Percentiles rank a stretch among this genome's conserved stretches.
Evolutionary conservation across 805 yeast species (phyloP).

Genomic region (Yarrowia keelungensis): DNA sequence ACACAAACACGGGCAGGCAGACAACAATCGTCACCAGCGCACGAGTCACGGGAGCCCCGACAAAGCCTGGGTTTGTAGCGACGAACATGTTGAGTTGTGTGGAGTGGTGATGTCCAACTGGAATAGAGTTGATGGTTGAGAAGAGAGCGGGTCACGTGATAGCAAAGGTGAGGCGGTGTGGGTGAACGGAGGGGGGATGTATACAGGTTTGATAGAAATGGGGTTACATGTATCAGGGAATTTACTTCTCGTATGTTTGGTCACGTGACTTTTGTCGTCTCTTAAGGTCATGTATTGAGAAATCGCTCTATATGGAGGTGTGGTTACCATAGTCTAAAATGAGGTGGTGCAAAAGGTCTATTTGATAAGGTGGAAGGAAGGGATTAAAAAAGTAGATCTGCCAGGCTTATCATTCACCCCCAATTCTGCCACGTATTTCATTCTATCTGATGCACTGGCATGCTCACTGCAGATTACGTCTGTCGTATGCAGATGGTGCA

Average conservation of each 20-base stretch:
- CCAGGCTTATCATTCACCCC: too few species aligned
- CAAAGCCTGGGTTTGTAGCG: constrained; percentile 52
- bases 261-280: too few species aligned
- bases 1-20: constrained; percentile 49
- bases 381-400: too few species aligned
- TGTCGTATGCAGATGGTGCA: neutral
- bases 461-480: neutral
- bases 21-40: constrained; percentile 44
- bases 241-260: too few species aligned
- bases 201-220: too few species aligned
- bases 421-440: constrained; percentile 2
- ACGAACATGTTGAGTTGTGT: constrained; percentile 48
- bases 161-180: neutral
- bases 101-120: neutral
- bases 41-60: constrained; percentile 51
- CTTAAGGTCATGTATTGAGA: too few species aligned
- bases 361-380: too few species aligned
- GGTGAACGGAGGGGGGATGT: neutral
- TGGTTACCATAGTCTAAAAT: too few species aligned
- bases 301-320: too few species aligned
- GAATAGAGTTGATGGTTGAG: constrained; percentile 20
- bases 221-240: too few species aligned
- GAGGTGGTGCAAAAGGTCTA: too few species aligned
- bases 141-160: neutral
- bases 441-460: constrained; percentile 3